Percentiles rank a stretch among this genome's conserved stretches.
phyloP scores from a whole-genome alignment of 2,329 filamentous ascomycete species.

The Calonectria pauciramosa region DNA sequence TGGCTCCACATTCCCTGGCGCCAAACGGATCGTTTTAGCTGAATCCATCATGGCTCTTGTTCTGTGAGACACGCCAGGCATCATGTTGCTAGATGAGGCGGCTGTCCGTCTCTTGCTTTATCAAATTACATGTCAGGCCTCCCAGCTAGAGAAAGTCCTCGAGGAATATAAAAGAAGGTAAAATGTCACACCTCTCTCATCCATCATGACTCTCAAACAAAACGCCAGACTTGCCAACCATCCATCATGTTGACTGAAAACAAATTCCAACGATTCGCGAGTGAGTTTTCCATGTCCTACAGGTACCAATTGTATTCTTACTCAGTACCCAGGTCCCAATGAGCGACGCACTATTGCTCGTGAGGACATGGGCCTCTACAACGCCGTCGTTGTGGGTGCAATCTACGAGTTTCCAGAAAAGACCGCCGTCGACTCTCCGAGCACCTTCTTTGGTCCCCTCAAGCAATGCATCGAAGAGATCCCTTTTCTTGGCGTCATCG shows the following conservation, averaged over 20 bases:
- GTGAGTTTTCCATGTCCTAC: not conserved
- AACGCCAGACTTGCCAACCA: not conserved
- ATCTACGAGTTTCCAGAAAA: not conserved
- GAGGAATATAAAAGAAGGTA: not conserved
- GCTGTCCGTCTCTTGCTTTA: not conserved
- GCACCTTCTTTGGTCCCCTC: slow-evolving; percentile 34
- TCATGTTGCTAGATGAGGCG: not conserved
- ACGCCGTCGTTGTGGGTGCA: slow-evolving; percentile 10
- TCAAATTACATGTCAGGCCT: not conserved
- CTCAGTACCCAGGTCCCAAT: not conserved
- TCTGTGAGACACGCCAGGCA: not conserved
- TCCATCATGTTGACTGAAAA: not conserved
- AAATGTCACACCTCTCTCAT: not conserved
- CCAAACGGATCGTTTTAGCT: not conserved
- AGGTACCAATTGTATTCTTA: not conserved
- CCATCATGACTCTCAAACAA: not conserved
- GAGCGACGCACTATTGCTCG: slow-evolving; percentile 13
- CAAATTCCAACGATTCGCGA: not conserved
- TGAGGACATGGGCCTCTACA: slow-evolving; percentile 15
- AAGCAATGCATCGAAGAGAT: slow-evolving; percentile 34
- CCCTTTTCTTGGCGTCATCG: slow-evolving; percentile 37
- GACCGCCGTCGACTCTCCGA: not conserved
- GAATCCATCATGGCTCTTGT: not conserved
- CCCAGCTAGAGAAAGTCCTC: too few species aligned
- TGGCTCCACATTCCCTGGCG: not conserved